Evolutionary conservation across 805 yeast genomes (phyloP), one percentile per base, ranked within the genome.

Genomic region (Nakazawaea laoshanensis): DNA sequence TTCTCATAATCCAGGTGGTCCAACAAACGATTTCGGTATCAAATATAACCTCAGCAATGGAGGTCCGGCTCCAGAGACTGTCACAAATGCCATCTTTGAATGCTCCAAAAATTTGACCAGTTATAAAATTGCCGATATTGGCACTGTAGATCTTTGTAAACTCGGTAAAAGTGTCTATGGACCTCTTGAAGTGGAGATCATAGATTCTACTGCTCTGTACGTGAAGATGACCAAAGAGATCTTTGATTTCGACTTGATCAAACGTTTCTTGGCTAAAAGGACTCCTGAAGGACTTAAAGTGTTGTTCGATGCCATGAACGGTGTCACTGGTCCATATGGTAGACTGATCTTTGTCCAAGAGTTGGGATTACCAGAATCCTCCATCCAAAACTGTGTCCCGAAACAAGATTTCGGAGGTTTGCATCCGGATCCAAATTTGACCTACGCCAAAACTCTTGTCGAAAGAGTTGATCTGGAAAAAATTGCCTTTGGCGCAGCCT

Each of bases 1-100:
- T 2, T 81, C 94, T 16, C 98, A 89, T 59, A 89, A 89, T 59
- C 98, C 98, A 12, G 98, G 98, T 54, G 96, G 97, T 7, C 95
- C 95, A 37, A 61, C 68, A 18, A 77, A 83, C 43, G 98, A 89
- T 54, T 69, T 87, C 53, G 98, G 98, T 35, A 89, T 89, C 65
- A 89, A 89, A 63, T 92, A 92, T 65, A 92, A 89, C 58, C 65
- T 92, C 55, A 73, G 83, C 42, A 89, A 89, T 52, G 98, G 98
- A 45, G 98, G 96, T 3, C 98, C 98, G 26, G 97, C 97, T 8
- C 98, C 98, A 9, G 98, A 89, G 57, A 61, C 81, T 11, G 94
- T 92, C 39, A 89, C 98, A 9, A 73, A 89, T 61, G 74, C 77
- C 55, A 92, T 89, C 51, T 92, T 61, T 63, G 88, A 76, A 38